Evolutionary conservation across 768 basidiomycete genomes (phyloP).

Genomic region (Clitopilus passeckerianus): DNA sequence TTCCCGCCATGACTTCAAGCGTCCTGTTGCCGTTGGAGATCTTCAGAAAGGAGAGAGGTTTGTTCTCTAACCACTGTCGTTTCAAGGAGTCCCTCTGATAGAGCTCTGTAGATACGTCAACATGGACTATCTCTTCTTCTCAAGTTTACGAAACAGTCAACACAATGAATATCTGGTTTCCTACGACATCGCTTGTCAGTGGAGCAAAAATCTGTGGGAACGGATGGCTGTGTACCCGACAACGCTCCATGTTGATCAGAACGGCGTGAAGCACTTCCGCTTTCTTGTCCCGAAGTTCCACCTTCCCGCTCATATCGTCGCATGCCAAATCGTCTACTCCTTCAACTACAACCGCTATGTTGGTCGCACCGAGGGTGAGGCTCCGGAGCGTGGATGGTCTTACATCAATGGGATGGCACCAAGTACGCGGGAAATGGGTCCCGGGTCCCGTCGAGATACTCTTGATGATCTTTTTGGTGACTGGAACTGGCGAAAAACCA

Average conservation of each 20-base stretch:
- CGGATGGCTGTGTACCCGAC: background rate
- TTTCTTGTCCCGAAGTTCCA: slow-evolving; percentile 32
- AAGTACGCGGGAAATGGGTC: slow-evolving; percentile 32
- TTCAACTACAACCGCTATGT: slow-evolving; percentile 17
- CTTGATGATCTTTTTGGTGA: slow-evolving; percentile 21
- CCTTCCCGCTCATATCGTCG: slow-evolving; percentile 20
- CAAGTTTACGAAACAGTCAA: background rate
- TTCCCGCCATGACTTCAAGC: slow-evolving; percentile 17
- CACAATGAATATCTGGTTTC: background rate
- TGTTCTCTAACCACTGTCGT: background rate
- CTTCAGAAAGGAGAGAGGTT: slow-evolving; percentile 17
- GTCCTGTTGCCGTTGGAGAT: slow-evolving; percentile 19
- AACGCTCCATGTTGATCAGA: background rate
- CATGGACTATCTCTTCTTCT: slow-evolving; percentile 2
- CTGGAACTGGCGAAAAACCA: slow-evolving; percentile 22
- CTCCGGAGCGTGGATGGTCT: slow-evolving; percentile 24
- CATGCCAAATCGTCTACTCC: slow-evolving; percentile 17
- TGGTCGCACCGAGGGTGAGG: slow-evolving; percentile 29
- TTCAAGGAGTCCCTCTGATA: background rate
- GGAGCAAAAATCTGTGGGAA: slow-evolving; percentile 3
- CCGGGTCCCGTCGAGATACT: slow-evolving; percentile 18
- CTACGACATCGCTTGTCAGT: slow-evolving; percentile 5
- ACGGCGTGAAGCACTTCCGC: background rate
- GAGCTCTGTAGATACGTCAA: background rate
- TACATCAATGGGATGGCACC: slow-evolving; percentile 17